A percentile compares a stretch with the other conserved stretches of the same genome.
These are phyloP conservation scores for Glarea lozoyensis DNA, from an alignment of 495 filamentous ascomycete species.

Conservation along the genomic window DNA sequence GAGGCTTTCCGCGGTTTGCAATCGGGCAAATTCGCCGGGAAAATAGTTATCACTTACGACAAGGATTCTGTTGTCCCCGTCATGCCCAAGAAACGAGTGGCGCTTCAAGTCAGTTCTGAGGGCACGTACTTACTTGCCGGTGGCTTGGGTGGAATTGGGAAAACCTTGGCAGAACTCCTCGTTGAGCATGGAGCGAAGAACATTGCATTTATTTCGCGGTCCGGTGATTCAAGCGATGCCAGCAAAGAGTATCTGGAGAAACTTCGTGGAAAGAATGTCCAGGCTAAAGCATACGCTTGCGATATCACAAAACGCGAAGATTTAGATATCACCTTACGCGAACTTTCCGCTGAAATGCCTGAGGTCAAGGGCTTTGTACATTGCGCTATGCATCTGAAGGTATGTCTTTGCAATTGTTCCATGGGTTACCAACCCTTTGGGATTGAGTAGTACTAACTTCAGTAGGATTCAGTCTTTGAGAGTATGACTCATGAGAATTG, in stretches of 20 bases:
- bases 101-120: constrained; percentile 24
- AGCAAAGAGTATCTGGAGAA: background rate
- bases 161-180: constrained; percentile 50
- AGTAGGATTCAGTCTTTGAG: constrained; percentile 36
- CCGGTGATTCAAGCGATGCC: constrained; percentile 20
- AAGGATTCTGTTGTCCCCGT: constrained; percentile 21
- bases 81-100: constrained; percentile 4
- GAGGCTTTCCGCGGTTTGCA: constrained; percentile 26
- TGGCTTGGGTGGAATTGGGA: constrained; percentile 57
- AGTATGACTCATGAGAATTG: constrained; percentile 43
- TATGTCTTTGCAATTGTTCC: background rate
- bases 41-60: constrained; percentile 36
- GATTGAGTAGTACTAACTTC: background rate
- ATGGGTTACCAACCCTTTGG: no score
- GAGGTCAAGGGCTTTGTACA: constrained; percentile 1
- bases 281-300: background rate
- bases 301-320: constrained; percentile 1
- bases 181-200: constrained; percentile 44
- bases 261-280: background rate
- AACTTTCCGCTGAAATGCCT: background rate
- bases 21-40: constrained; percentile 38
- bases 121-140: constrained; percentile 52
- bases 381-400: background rate
- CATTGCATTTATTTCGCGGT: constrained; percentile 48
- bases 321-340: background rate